These are phyloP conservation scores for Talaromyces sp. DNA, from an alignment of 2,329 filamentous ascomycete species.

Conservation along the genomic window DNA sequence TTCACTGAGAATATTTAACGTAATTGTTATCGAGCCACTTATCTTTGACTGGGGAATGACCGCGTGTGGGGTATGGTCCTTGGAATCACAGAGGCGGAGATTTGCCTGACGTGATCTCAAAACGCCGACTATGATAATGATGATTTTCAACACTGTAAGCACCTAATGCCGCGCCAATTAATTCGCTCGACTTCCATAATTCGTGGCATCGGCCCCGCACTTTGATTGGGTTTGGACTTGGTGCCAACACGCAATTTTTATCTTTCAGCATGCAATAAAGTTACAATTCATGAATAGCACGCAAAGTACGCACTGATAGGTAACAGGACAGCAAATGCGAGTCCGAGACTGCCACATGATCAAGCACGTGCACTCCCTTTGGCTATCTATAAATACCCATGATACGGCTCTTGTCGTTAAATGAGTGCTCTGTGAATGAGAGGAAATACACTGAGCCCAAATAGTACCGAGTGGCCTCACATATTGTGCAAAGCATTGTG, in stretches of 20 bases:
- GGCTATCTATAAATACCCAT: neutral
- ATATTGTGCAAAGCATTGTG: neutral
- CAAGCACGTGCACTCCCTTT: neutral
- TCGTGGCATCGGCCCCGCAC: neutral
- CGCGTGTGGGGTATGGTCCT: neutral
- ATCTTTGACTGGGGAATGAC: neutral
- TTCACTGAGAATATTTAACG: neutral
- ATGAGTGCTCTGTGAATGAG: neutral
- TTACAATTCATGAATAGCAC: neutral
- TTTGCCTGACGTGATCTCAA: neutral
- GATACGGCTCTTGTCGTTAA: neutral
- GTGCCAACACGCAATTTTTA: neutral
- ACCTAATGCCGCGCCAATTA: neutral
- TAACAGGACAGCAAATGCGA: neutral
- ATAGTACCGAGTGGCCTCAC: neutral
- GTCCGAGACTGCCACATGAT: neutral
- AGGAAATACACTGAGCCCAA: neutral
- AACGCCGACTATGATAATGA: neutral
- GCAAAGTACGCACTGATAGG: neutral
- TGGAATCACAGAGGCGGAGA: slow-evolving; percentile 19
- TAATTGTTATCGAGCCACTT: neutral
- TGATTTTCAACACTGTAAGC: neutral
- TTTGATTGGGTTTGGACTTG: neutral
- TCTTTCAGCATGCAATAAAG: neutral
- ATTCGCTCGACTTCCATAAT: neutral